Evolutionary conservation across 768 basidiomycete species (phyloP), one percentile per base, ranked within the genome.

Genomic region (Boletus sensibilis): DNA sequence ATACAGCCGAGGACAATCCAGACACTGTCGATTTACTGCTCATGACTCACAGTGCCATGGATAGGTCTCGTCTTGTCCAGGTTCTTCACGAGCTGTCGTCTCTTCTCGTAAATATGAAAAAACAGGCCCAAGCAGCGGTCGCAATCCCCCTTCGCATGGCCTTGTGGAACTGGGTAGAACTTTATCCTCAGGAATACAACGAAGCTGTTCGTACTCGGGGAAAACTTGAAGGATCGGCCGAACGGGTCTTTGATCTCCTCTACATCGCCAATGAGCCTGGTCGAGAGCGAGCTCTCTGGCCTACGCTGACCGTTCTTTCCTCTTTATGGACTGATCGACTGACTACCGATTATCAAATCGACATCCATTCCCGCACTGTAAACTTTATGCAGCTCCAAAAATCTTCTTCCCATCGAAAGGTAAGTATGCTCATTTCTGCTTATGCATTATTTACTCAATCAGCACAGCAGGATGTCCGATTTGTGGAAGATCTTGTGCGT

Each of bases 111-210:
- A 90, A 88, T 66, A 88, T 96, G 85, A 84, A 83, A 60, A 79
- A 78, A 34, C 85, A 90, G 39, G 82, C 86, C 0, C 91, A 92
- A 55, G 71, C 81, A 14, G 85, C 88, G 1, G 79, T 94, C 46
- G 84, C 92, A 0, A 75, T 82, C 27, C 83, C 88, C 27, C 78
- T 96, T 35, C 83, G 92, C 21, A 78, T 81, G 29, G 91, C 90
- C 1, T 76, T 96, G 27, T 95, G 94, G 93, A 92, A 88, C 59
- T 96, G 92, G 92, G 85, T 95, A 33, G 85, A 88, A 31, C 76
- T 82, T 23, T 90, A 87, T 64, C 87, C 91, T 0, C 74, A 76
- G 6, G 91, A 97, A 67, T 96, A 86, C 68, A 86, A 87, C 51
- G 86, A 92, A 8, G 79, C 83, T 5, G 78, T 93, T 37, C 77